Evolutionary conservation across 2,329 filamentous ascomycete genomes (phyloP).

Genomic region (Botrytis galanthina): DNA sequence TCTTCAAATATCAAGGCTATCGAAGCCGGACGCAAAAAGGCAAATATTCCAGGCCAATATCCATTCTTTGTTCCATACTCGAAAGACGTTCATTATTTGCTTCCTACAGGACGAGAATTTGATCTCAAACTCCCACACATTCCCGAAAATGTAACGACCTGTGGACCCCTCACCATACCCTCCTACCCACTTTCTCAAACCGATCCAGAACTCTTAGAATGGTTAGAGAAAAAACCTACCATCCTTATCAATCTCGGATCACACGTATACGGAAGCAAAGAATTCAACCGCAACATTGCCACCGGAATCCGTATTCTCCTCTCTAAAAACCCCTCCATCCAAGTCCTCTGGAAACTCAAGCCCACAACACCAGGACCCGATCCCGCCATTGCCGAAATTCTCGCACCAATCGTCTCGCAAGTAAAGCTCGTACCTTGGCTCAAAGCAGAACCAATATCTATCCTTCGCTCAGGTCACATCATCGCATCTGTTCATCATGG

Average conservation of each 20-base stretch:
- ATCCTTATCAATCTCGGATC: conserved; percentile 52
- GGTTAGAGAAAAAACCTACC: conserved; percentile 45
- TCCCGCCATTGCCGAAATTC: conserved; percentile 1
- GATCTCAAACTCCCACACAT: conserved; percentile 44
- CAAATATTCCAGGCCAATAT: conserved; percentile 30
- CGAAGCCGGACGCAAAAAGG: conserved; percentile 32
- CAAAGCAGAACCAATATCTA: conserved; percentile 40
- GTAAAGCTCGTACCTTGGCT: conserved; percentile 45
- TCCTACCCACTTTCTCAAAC: conserved; percentile 39
- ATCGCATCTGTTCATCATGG: conserved; percentile 43
- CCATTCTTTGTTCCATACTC: conserved; percentile 37
- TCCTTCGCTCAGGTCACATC: conserved; percentile 41
- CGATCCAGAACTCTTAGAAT: conserved; percentile 44
- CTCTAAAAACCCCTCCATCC: conserved; percentile 31
- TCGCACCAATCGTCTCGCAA: conserved; percentile 25
- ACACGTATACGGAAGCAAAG: conserved; percentile 24
- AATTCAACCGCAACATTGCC: conserved; percentile 43
- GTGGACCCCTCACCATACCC: conserved; percentile 47
- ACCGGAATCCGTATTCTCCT: conserved; percentile 41
- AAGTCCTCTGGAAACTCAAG: conserved; percentile 42
- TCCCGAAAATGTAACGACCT: conserved; percentile 45
- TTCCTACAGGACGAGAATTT: conserved; percentile 28
- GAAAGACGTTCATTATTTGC: conserved; percentile 34
- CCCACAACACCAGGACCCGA: conserved; percentile 22
- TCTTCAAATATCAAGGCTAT: conserved; percentile 30